Evolutionary conservation across 768 basidiomycete genomes (phyloP).

Genomic region (Tulasnella sp.): DNA sequence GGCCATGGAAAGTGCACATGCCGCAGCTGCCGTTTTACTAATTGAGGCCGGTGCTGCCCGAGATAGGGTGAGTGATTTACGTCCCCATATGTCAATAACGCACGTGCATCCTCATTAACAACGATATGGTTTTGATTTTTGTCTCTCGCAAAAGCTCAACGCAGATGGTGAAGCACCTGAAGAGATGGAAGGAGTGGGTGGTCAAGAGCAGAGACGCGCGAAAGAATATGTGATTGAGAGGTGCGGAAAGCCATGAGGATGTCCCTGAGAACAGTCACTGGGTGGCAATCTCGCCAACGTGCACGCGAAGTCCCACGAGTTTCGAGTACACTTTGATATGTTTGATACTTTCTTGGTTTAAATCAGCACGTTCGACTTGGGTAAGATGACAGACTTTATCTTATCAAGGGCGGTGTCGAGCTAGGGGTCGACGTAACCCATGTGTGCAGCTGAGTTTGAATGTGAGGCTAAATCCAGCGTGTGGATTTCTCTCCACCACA

Average conservation of each 20-base stretch:
- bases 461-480: too few species aligned
- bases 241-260: constrained; percentile 48
- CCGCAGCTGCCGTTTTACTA: constrained; percentile 74
- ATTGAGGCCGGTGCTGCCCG: constrained; percentile 96
- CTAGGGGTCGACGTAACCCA: too few species aligned
- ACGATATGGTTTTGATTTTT: not conserved
- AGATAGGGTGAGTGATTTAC: constrained; percentile 46
- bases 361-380: too few species aligned
- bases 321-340: too few species aligned
- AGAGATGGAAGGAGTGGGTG: constrained; percentile 81
- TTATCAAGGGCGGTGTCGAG: too few species aligned
- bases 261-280: too few species aligned
- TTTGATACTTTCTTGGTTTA: too few species aligned
- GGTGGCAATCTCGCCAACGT: too few species aligned
- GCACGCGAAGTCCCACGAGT: too few species aligned
- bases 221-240: constrained; percentile 59
- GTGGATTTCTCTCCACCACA: too few species aligned
- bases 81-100: not conserved
- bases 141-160: constrained; percentile 44
- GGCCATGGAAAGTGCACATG: constrained; percentile 93
- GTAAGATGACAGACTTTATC: too few species aligned
- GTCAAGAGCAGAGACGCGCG: constrained; percentile 69
- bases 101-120: not conserved
- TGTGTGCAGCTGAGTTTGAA: too few species aligned
- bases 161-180: constrained; percentile 78